A percentile compares a stretch with the other conserved stretches of the same genome.
phyloP scores from a whole-genome alignment of 768 basidiomycete species.

The Russula brevipes region DNA sequence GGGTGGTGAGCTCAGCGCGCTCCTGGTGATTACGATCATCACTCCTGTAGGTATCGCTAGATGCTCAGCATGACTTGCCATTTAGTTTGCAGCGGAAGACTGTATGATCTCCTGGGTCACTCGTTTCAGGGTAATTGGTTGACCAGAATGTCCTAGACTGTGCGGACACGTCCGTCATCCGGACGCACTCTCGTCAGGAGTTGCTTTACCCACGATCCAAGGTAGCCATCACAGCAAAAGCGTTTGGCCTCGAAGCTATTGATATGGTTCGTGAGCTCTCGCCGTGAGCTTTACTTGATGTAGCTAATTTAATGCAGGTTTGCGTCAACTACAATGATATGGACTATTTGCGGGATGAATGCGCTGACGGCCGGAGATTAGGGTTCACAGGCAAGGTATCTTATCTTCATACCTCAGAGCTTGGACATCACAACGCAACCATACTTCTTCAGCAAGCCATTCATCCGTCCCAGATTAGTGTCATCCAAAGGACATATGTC shows the following conservation, averaged over 20 bases:
- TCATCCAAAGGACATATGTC: constrained; percentile 73
- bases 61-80: neutral
- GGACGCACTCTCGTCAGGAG: constrained; percentile 69
- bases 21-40: constrained; percentile 47
- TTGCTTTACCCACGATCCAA: constrained; percentile 79
- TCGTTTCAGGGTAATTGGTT: neutral
- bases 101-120: constrained; percentile 44
- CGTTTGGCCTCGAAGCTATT: constrained; percentile 78
- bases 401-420: neutral
- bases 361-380: constrained; percentile 67
- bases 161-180: constrained; percentile 78
- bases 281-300: neutral
- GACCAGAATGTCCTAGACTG: constrained; percentile 52
- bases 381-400: constrained; percentile 89
- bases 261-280: constrained; percentile 61
- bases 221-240: constrained; percentile 76
- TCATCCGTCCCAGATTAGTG: constrained; percentile 77
- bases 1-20: constrained; percentile 54
- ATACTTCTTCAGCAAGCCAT: constrained; percentile 73
- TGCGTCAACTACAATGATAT: constrained; percentile 82
- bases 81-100: constrained; percentile 91
- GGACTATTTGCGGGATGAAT: constrained; percentile 64
- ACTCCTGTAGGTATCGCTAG: neutral
- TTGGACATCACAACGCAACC: neutral
- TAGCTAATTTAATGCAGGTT: constrained; percentile 44